Evolutionary conservation across 2,329 filamentous ascomycete genomes (phyloP).

Genomic region (Aspergillus terreus): DNA sequence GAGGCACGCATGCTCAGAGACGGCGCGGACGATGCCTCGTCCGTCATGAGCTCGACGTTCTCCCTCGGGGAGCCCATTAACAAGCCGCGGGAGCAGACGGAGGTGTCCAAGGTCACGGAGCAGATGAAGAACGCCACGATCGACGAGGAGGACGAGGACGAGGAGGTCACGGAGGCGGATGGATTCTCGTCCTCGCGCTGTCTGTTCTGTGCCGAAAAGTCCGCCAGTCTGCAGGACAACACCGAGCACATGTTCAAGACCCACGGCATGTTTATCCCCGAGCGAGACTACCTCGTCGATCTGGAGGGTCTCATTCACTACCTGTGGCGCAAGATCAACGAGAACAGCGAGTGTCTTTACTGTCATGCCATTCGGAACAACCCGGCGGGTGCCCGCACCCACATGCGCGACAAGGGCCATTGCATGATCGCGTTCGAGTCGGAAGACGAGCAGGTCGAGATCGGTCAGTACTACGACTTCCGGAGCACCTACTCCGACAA

Average conservation of each 20-base stretch:
- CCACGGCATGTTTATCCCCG: conserved; percentile 95
- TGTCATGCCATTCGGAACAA: conserved; percentile 81
- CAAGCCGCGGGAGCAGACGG: conserved; percentile 58
- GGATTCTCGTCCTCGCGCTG: conserved; percentile 58
- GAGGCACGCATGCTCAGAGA: conserved; percentile 50
- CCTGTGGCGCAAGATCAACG: conserved; percentile 73
- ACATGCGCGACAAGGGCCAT: conserved; percentile 96
- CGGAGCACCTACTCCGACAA: conserved; percentile 88
- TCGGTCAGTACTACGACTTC: conserved; percentile 98
- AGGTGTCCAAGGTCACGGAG: conserved; percentile 74
- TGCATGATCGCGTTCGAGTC: conserved; percentile 93
- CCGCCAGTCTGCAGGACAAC: conserved; percentile 71
- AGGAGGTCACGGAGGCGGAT: conserved; percentile 41
- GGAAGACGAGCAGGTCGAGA: conserved; percentile 85
- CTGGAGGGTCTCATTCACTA: conserved; percentile 75
- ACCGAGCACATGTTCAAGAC: conserved; percentile 84
- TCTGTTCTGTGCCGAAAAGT: conserved; percentile 88
- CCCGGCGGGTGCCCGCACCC: conserved; percentile 78
- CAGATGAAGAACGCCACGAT: conserved; percentile 65
- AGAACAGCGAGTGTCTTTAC: conserved; percentile 79
- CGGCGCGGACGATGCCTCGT: conserved; percentile 65
- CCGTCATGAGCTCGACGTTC: conserved; percentile 85
- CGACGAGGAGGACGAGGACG: conserved; percentile 51
- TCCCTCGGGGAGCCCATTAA: conserved; percentile 77
- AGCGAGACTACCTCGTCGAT: conserved; percentile 78